These are phyloP conservation scores for Hypoxylon sp. DNA, from an alignment of 2,329 filamentous ascomycete genomes.

Conservation along the genomic window DNA sequence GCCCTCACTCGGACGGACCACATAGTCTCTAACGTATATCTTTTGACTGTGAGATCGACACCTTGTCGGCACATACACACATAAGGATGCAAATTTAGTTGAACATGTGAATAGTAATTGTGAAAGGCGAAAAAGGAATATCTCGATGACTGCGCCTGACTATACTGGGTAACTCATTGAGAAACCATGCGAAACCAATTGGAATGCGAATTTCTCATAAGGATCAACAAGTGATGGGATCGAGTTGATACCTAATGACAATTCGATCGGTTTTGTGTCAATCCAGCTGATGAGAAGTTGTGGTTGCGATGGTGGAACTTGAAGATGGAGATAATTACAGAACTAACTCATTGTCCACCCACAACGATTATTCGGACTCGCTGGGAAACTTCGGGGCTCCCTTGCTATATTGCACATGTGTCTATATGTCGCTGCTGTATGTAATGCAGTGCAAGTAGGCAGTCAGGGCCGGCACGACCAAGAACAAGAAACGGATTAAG, in stretches of 20 bases:
- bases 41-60: conserved; percentile 26
- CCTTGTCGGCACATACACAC: conserved; percentile 4
- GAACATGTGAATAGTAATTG: conserved; percentile 12
- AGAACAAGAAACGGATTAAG: conserved; percentile 9
- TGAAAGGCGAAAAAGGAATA: conserved; percentile 16
- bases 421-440: conserved; percentile 1
- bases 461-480: not conserved
- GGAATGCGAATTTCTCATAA: conserved; percentile 5
- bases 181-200: conserved; percentile 1
- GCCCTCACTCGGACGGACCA: conserved; percentile 25
- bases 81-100: conserved; percentile 12
- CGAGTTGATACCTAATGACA: conserved; percentile 12
- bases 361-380: too few relatives aligned
- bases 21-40: conserved; percentile 8
- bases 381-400: not conserved
- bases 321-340: conserved; percentile 13
- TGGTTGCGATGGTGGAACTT: conserved; percentile 22
- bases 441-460: too few relatives aligned
- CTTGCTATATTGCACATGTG: not conserved
- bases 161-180: not conserved
- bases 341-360: conserved; percentile 1
- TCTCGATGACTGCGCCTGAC: not conserved
- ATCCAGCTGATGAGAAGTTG: conserved; percentile 18
- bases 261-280: not conserved
- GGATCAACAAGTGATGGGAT: not conserved